Evolutionary conservation across 2,329 filamentous ascomycete species (phyloP), one percentile per base, ranked within the genome.

Genomic region (Mollisiaceae sp.): DNA sequence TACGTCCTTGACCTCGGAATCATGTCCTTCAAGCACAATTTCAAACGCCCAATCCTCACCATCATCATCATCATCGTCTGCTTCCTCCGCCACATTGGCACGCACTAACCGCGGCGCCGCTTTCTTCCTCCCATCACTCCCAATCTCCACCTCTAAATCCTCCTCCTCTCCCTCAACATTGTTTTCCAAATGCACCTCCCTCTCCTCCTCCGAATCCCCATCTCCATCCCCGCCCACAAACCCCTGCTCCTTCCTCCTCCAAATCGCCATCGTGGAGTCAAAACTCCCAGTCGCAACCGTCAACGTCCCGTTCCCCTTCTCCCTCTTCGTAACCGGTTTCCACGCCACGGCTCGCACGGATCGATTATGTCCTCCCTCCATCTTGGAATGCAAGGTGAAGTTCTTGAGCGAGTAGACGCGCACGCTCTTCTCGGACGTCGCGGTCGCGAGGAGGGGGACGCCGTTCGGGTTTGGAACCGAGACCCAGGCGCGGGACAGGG

Each of bases 251-350:
- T 87, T 86, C 79, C 85, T 88, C 69, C 86, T 89, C 94, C 89
- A 97, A 72, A 91, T 86, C 11, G 93, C 95, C 1, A 94, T 94
- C 1, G 92, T 96, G 18, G 92, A 90, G 78, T 99, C 95, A 76
- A 99, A 99, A 77, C 91, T 95, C 4, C 93, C 95, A 0, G 94
- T 97, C 5, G 94, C 94, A 18, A 98, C 85, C 54, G 94, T 92
- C 63, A 91, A 89, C 75, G 89, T 87, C 22, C 82, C 84, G 67
- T 83, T 79, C 2, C 81, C 79, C 15, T 84, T 80, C 52, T 83
- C 79, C 2, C 81, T 79, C 15, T 84, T 80, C 52, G 86, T 79
- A 66, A 85, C 84, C 0, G 94, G 93, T 79, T 97, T 97, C 95
- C 95, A 99, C 43, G 92, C 89, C 22, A 89, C 88, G 59, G 88